Percentiles rank a stretch among this genome's conserved stretches.
These are phyloP conservation scores for Cocos nucifera DNA, from an alignment of 176 grass and related monocot species.

Conservation along the genomic window DNA sequence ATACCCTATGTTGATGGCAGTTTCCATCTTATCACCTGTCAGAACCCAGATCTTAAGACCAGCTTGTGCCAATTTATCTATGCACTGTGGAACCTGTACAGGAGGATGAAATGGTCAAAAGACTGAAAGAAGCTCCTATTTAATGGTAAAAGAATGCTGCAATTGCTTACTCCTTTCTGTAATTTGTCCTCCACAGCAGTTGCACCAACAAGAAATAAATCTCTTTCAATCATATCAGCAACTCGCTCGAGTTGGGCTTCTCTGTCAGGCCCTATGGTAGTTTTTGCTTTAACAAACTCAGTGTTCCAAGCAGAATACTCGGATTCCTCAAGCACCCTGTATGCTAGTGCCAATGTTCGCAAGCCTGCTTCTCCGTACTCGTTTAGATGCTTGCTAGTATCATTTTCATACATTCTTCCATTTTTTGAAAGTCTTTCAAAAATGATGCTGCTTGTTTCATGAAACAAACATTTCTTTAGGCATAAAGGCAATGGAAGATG, in stretches of 20 bases:
- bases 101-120: constrained; percentile 20
- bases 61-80: constrained; percentile 97
- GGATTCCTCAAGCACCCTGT: constrained; percentile 74
- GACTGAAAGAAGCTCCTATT: constrained; percentile 22
- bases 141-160: not conserved
- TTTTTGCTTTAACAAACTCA: constrained; percentile 89
- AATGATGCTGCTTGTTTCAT: constrained; percentile 56
- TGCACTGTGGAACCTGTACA: constrained; percentile 87
- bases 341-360: constrained; percentile 79
- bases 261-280: constrained; percentile 78
- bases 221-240: constrained; percentile 83
- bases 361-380: constrained; percentile 96
- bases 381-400: constrained; percentile 73
- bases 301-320: constrained; percentile 87
- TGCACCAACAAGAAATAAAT: constrained; percentile 89
- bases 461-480: constrained; percentile 21
- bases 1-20: constrained; percentile 99
- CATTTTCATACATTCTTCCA: constrained; percentile 64
- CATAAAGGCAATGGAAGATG: not conserved
- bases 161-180: constrained; percentile 65
- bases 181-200: constrained; percentile 97
- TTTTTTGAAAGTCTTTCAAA: constrained; percentile 92
- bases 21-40: constrained; percentile 99
- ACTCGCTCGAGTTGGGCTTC: constrained; percentile 74
- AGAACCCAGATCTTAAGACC: constrained; percentile 99